phyloP scores from a whole-genome alignment of 805 yeast species.

The Kuraishia ogatae region DNA sequence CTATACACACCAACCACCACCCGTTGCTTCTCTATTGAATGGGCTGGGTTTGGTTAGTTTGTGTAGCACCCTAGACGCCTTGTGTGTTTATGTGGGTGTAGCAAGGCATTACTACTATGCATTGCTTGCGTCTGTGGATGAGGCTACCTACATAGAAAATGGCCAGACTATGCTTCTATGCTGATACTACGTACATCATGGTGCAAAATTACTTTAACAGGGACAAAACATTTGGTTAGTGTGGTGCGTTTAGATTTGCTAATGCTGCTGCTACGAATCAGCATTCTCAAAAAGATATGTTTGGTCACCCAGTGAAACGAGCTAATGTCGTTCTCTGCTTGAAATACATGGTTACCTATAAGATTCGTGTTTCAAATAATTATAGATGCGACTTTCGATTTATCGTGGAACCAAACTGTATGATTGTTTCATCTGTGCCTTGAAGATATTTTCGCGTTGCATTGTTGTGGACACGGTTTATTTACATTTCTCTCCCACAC shows the following conservation, averaged over 20 bases:
- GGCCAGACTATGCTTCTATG: neutral
- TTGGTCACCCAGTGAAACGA: too few relatives aligned
- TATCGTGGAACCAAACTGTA: too few relatives aligned
- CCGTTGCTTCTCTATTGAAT: slow-evolving; percentile 68
- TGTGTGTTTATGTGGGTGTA: neutral
- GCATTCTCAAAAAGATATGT: too few relatives aligned
- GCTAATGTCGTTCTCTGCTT: too few relatives aligned
- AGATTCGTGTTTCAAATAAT: too few relatives aligned
- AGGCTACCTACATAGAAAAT: neutral
- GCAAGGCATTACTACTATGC: neutral
- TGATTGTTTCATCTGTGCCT: too few relatives aligned
- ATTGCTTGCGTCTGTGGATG: neutral
- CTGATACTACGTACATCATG: neutral
- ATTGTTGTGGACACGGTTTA: neutral
- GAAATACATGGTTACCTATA: too few relatives aligned
- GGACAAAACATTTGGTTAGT: neutral
- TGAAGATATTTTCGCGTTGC: too few relatives aligned
- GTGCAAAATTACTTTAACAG: neutral
- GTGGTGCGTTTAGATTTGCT: too few relatives aligned
- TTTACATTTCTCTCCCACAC: neutral
- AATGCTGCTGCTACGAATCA: too few relatives aligned
- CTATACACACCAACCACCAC: slow-evolving; percentile 10
- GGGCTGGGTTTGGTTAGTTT: slow-evolving; percentile 89
- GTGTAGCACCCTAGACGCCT: neutral
- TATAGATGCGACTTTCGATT: too few relatives aligned